Evolutionary conservation across 192 early-diverging fungal genomes (phyloP).

Genomic region (Chytriomyces sp.): DNA sequence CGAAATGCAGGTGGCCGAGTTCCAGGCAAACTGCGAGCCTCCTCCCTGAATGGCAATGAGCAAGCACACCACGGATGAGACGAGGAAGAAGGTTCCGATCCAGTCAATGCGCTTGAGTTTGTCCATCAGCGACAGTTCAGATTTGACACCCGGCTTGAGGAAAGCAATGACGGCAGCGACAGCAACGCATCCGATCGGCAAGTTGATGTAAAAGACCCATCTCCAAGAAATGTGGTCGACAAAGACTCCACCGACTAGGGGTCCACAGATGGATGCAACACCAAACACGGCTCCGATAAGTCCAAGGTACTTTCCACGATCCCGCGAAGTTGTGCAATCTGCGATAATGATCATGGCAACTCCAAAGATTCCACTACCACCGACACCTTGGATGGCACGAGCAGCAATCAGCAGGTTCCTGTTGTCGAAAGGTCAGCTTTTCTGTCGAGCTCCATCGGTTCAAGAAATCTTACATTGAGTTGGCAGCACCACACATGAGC

Average conservation of each 20-base stretch:
- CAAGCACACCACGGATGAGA: not conserved
- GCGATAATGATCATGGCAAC: slow-evolving; percentile 83
- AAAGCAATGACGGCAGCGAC: slow-evolving; percentile 44
- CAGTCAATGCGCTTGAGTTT: too few relatives aligned
- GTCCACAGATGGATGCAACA: slow-evolving; percentile 75
- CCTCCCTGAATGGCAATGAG: slow-evolving; percentile 61
- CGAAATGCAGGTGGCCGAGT: slow-evolving; percentile 56
- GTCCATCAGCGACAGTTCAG: too few relatives aligned
- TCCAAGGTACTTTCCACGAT: slow-evolving; percentile 80
- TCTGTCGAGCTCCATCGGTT: slow-evolving; percentile 68
- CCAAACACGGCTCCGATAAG: slow-evolving; percentile 78
- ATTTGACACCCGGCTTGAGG: too few relatives aligned
- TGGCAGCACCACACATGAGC: slow-evolving; percentile 73
- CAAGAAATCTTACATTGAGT: slow-evolving; percentile 62
- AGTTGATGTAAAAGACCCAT: slow-evolving; percentile 75
- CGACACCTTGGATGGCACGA: slow-evolving; percentile 76
- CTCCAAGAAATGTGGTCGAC: too few relatives aligned
- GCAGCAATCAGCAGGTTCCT: slow-evolving; percentile 65
- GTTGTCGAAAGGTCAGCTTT: too few relatives aligned
- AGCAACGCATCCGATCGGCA: slow-evolving; percentile 70
- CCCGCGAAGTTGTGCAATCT: slow-evolving; percentile 71
- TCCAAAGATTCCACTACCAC: slow-evolving; percentile 80
- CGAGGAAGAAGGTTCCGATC: slow-evolving; percentile 26
- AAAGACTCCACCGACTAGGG: slow-evolving; percentile 80
- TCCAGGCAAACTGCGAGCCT: slow-evolving; percentile 68